Evolutionary conservation across 345 rosid genomes (phyloP), one percentile per base, ranked within the genome.

Genomic region (Populus tremula): DNA sequence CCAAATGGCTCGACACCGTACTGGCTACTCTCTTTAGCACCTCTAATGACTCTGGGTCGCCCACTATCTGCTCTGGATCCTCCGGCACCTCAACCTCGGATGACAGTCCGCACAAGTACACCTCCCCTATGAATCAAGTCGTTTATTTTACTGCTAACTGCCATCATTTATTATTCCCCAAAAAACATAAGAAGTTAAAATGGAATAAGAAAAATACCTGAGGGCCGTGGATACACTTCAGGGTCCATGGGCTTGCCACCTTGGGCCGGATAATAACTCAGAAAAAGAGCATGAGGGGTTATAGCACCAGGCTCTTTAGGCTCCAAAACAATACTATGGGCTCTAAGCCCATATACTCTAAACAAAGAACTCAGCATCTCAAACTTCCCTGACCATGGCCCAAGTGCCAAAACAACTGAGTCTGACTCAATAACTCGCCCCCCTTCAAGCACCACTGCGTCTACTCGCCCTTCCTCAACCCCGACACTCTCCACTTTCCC

Each of bases 371-470:
- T 78, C 76, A 93, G 36, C 70, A 91, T 77, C 83, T 88, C 93
- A 0, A 93, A 86, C 78, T 87, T 93, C 49, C 90, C 89, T 0
- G 93, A 88, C 98, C 98, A 95, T 3, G 97, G 98, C 56, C 99
- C 96, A 47, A 92, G 88, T 14, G 96, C 89, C 67, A 93, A 72
- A 45, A 96, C 96, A 77, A 91, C 98, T 35, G 84, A 72, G 29
- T 92, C 97, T 21, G 93, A 77, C 14, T 88, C 90, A 9, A 92
- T 69, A 14, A 82, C 89, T 81, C 85, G 70, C 50, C 93, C 94
- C 86, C 93, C 74, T 86, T 43, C 94, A 25, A 95, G 75, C 64
- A 86, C 89, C 43, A 89, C 96, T 69, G 96, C 86, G 8, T 79
- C 78, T 31, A 87, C 91, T 69, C 84, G 77, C 16, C 89, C 79